Base-by-base conservation (phyloP, 169 alveolate species). In the Plasmodium gallinaceum region DNA sequence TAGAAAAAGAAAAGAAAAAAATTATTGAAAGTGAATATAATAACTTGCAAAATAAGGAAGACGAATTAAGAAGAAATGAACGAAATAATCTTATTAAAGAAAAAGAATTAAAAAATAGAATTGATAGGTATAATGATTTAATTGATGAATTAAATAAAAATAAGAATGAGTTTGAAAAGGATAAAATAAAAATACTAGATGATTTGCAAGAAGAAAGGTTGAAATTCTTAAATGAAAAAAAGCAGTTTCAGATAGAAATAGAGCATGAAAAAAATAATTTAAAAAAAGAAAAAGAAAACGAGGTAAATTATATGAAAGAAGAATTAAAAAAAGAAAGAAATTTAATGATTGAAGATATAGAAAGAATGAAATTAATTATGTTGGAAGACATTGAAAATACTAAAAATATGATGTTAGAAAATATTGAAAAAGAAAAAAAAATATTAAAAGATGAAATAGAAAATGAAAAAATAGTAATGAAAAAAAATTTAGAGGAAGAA, bases 1-100 rank as follows among this genome's bases (percentile, higher is more conserved):
- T 80, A 58, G 90, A 80, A 62, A 80, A 80, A 20, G 90, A 80
- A 46, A 80, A 80, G 52, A 80, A 80, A 24, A 66, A 80, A 68
- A 80, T 80, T 7, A 80, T 80, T 46, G 90, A 80, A 39, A 32
- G 85, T 42, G 90, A 80, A 68, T 80, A 80, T 48, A 80, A 61
- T 16, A 80, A 80, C 66, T 68, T 80, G 32, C 90, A 80, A 43
- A 80, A 54, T 69, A 80, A 66, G 51, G 90, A 80, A 80, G 90
- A 80, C 58, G 90, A 80, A 54, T 16, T 80, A 72, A 66, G 72
- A 68, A 51, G 90, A 80, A 80, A 80, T 69, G 90, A 80, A 32
- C 54, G 90, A 66, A 80, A 52, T 54, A 68, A 68, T 20, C 48
- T 80, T 7, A 80, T 80, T 6, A 80, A 80, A 62, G 85, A 80